Base-by-base conservation (phyloP, 805 yeast species). In the Torulaspora delbrueckii region DNA sequence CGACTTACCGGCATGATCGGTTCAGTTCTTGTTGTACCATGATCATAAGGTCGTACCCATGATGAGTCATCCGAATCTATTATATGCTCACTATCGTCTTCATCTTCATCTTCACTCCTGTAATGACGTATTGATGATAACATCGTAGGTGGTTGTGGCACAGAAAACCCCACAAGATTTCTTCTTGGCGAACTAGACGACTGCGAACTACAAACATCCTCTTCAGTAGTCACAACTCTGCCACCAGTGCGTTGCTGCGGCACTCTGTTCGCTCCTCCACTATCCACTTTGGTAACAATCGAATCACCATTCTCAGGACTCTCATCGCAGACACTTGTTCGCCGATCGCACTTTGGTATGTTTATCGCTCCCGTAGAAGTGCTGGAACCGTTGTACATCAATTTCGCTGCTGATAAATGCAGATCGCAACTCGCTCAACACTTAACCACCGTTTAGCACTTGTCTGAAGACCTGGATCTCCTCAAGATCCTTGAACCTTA, bases 251-350 rank as follows among this genome's bases (percentile, higher is more conserved):
- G 19, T 28, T 35, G 45, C 22, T 16, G 13, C 28, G 39, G 25
- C 8, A 26, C 25, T 25, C 35, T 28, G 12, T 9, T 25, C 31
- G 13, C 32, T 10, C 19, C 22, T 3, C 19, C 34, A 16, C 19
- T 31, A 7, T 31, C 42, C 32, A 19, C 42, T 22, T 24, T 39
- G 35, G 42, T 30, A 12, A 18, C 31, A 13, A 22, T 30, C 8
- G 34, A 27, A 5, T 26, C 13, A 16, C 26, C 16, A 13, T 34
- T 34, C 32, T 24, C 31, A 10, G 18, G 12, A 26, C 33, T 52
- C 85, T 31, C 30, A 14, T 31, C 37, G 8, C 34, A 31, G 4
- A 8, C 26, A 34, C 37, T 34, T 12, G 37, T 10, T n/a, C 26
- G 26, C 19, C 37, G 37, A 34, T 23, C 37, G 16, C 13, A 2